Evolutionary conservation across 2,329 filamentous ascomycete genomes (phyloP).

Genomic region (Pestalotiopsis sp.): DNA sequence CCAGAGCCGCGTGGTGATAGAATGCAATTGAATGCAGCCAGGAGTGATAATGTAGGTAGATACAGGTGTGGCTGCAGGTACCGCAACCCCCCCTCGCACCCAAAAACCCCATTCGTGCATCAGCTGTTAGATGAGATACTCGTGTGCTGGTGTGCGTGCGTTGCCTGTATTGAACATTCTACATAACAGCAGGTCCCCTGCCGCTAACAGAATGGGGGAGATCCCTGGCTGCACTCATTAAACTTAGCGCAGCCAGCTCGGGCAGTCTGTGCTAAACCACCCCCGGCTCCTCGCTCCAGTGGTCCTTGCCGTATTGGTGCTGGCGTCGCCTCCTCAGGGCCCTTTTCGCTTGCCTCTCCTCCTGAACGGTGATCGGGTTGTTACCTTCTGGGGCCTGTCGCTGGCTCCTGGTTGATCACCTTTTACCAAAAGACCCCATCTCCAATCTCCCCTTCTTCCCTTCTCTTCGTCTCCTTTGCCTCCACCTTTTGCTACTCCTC

Average conservation of each 20-base stretch:
- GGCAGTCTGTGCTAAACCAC: conserved; percentile 37
- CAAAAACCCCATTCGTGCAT: neutral
- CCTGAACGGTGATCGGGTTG: neutral
- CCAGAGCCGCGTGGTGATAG: neutral
- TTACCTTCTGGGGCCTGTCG: neutral
- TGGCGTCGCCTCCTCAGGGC: neutral
- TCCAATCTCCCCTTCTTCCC: conserved; percentile 7
- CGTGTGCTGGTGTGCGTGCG: neutral
- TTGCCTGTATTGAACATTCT: neutral
- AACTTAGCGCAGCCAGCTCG: conserved; percentile 44
- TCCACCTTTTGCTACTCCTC: conserved; percentile 7
- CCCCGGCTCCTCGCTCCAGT: conserved; percentile 28
- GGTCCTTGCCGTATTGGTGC: conserved; percentile 21
- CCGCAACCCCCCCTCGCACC: neutral
- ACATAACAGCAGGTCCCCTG: conserved; percentile 6
- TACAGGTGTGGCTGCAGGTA: conserved; percentile 6
- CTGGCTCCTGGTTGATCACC: conserved; percentile 8
- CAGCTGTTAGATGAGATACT: conserved; percentile 11
- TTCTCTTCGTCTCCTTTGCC: neutral
- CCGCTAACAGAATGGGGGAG: conserved; percentile 2
- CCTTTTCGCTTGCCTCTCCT: conserved; percentile 9
- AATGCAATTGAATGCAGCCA: neutral
- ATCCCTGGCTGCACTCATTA: conserved; percentile 39
- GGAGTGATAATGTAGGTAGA: neutral
- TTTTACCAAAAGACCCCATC: neutral